phyloP scores from a whole-genome alignment of 2,329 filamentous ascomycete species.

The Penicillium olsonii region DNA sequence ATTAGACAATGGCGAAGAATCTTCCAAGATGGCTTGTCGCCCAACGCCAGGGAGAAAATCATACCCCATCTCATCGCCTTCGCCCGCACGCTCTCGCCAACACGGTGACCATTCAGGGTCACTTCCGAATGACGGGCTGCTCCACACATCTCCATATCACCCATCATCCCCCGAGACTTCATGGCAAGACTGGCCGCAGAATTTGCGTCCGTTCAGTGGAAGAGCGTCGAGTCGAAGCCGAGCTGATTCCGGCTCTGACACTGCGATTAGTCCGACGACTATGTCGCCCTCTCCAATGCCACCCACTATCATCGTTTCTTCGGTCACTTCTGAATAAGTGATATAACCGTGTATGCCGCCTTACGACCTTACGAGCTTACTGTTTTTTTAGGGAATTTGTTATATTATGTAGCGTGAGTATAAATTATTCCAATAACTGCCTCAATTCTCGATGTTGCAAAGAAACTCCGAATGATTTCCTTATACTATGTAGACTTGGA shows the following conservation, averaged over 20 bases:
- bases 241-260: background rate
- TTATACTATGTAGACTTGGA: too few relatives aligned
- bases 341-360: background rate
- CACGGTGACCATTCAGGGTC: conserved; percentile 12
- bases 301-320: background rate
- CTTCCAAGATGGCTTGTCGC: conserved; percentile 4
- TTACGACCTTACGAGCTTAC: background rate
- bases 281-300: background rate
- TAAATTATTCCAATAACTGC: background rate
- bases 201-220: background rate
- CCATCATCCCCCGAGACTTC: background rate
- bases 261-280: background rate
- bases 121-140: background rate
- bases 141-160: background rate
- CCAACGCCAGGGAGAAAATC: conserved; percentile 8
- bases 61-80: conserved; percentile 5
- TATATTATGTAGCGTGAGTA: background rate
- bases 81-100: background rate
- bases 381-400: background rate
- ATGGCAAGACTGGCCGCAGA: background rate
- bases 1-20: conserved; percentile 18
- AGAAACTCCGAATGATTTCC: too few relatives aligned
- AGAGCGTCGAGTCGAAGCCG: background rate
- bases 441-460: too few relatives aligned
- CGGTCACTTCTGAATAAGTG: background rate